phyloP scores from a whole-genome alignment of 2,329 filamentous ascomycete species.

The Leptographium lundbergii region DNA sequence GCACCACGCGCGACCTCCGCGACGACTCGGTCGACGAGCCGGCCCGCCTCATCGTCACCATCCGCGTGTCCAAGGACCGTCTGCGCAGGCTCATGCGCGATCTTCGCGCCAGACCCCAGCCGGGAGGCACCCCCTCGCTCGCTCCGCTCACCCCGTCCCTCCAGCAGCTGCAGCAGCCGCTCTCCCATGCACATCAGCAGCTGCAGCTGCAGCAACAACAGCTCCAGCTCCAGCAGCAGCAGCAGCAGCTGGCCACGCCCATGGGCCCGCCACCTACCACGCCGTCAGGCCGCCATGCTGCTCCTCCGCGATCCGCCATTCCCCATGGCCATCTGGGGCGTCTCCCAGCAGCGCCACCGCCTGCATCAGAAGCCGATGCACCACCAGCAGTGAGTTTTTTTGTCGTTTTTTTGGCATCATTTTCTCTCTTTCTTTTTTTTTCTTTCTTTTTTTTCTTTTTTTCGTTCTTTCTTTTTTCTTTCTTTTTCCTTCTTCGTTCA shows the following conservation, averaged over 20 bases:
- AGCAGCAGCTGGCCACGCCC: slow-evolving; percentile 29
- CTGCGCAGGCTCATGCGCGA: slow-evolving; percentile 50
- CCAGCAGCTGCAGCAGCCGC: neutral
- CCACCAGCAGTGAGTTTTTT: slow-evolving; percentile 46
- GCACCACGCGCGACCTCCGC: slow-evolving; percentile 48
- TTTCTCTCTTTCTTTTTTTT: neutral
- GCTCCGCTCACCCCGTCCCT: neutral
- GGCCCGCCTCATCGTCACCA: slow-evolving; percentile 60
- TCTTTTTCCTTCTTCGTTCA: neutral
- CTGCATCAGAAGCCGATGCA: slow-evolving; percentile 39
- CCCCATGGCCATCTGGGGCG: slow-evolving; percentile 48
- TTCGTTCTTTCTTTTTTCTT: neutral
- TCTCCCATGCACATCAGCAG: neutral
- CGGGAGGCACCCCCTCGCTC: neutral
- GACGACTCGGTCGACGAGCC: slow-evolving; percentile 31
- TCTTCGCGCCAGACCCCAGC: slow-evolving; percentile 13
- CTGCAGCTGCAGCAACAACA: neutral
- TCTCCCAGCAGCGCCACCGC: slow-evolving; percentile 54
- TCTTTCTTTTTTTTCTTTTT: too few species aligned
- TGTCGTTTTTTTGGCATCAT: too few species aligned
- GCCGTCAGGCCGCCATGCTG: slow-evolving; percentile 19
- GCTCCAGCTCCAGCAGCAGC: slow-evolving; percentile 15
- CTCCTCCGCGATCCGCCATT: slow-evolving; percentile 11
- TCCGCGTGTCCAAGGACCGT: slow-evolving; percentile 61
- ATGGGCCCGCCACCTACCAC: slow-evolving; percentile 44